Base-by-base conservation (phyloP, 495 filamentous ascomycete genomes). In the Annulohypoxylon bovei region DNA sequence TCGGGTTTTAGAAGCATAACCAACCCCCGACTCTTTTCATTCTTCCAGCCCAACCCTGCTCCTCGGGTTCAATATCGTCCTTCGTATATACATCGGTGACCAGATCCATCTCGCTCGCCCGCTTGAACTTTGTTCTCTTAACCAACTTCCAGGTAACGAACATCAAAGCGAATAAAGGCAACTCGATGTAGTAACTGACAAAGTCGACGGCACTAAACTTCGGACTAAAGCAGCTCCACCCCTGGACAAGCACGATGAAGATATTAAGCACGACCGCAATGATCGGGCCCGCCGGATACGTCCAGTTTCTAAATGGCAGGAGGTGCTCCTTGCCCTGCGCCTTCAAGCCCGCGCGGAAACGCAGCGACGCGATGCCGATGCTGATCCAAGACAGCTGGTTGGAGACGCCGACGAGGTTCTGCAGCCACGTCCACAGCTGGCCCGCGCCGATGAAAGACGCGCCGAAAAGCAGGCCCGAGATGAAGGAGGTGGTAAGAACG, bases 331-430 rank as follows among this genome's bases (percentile, higher is more conserved):
- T 84, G 16, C 82, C 81, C 62, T 89, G 87, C 6, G 67, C 72
- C 54, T 80, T 81, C 53, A 90, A 76, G 11, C 80, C 88, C 12
- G 80, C 71, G 22, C 87, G 85, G 79, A 90, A 90, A 30, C 87
- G 84, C 37, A 90, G 77, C 3, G 86, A 88, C 4, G 87, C 84
- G 44, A 89, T 74, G 20, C 85, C 80, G 62, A 90, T 90, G 56
- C 82, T 81, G 65, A 86, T 82, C 88, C 88, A 90, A 35, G 85
- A 85, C 4, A 90, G 76, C 75, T 89, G 88, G 68, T 89, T 90
- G 0, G 87, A 88, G 11, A 90, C 88, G 11, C 87, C 87, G 42
- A 89, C 87, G 57, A 90, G 82, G 50, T 86, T 86, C 64, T 88
- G 86, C 30, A 88, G 72, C 86, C 86, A 88, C 3, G 80, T 82